Percentiles rank a stretch among this genome's conserved stretches.
phyloP scores from a whole-genome alignment of 805 yeast genomes.

The Brettanomyces nanus region DNA sequence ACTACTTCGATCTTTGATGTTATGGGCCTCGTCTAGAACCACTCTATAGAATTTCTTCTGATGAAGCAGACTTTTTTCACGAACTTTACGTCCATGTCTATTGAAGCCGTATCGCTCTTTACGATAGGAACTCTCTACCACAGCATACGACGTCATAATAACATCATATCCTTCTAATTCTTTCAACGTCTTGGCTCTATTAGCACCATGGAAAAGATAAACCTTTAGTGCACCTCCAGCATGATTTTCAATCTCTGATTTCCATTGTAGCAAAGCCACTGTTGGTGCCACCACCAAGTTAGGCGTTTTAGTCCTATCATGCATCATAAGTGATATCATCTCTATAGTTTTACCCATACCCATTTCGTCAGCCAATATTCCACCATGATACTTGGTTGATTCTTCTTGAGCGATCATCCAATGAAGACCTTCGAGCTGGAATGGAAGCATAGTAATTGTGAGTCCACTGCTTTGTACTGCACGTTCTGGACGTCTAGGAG shows the following conservation, averaged over 20 bases:
- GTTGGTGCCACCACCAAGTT: slow-evolving; percentile 94
- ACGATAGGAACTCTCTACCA: slow-evolving; percentile 77
- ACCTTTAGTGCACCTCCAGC: slow-evolving; percentile 64
- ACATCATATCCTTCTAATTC: slow-evolving; percentile 66
- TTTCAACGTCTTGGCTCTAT: slow-evolving; percentile 48
- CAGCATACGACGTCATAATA: slow-evolving; percentile 86
- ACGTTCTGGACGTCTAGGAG: slow-evolving; percentile 39
- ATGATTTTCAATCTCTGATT: slow-evolving; percentile 80
- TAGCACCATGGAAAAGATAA: slow-evolving; percentile 79
- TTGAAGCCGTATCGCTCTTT: slow-evolving; percentile 79
- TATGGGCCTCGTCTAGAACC: slow-evolving; percentile 93
- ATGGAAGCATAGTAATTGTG: slow-evolving; percentile 70
- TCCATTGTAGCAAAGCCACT: slow-evolving; percentile 98
- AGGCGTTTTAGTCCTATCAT: slow-evolving; percentile 59
- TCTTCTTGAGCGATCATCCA: slow-evolving; percentile 90
- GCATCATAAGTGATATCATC: slow-evolving; percentile 80
- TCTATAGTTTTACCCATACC: slow-evolving; percentile 99
- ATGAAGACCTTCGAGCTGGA: slow-evolving; percentile 86
- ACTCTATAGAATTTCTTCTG: slow-evolving; percentile 72
- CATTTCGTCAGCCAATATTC: slow-evolving; percentile 97
- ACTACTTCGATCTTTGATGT: slow-evolving; percentile 89
- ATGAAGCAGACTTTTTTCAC: slow-evolving; percentile 73
- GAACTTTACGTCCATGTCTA: slow-evolving; percentile 59
- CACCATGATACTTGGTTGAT: slow-evolving; percentile 71
- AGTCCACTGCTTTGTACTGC: slow-evolving; percentile 76